Conservation (phyloP, 2,329 filamentous ascomycete species). For the Corynespora cassiicola region DNA sequence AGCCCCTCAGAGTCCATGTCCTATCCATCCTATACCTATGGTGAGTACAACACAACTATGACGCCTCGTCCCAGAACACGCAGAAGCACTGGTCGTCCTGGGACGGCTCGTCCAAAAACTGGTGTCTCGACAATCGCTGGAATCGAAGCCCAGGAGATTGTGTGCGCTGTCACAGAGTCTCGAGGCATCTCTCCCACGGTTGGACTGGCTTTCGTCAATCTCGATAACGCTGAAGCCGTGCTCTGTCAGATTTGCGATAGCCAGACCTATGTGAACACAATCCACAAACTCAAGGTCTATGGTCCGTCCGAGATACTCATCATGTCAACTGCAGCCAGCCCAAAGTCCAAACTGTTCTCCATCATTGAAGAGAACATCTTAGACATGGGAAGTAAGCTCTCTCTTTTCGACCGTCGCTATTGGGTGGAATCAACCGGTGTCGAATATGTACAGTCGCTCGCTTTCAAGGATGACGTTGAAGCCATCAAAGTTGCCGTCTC, state of each 20-base stretch:
- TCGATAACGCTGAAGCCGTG: constrained; percentile 82
- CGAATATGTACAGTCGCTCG: constrained; percentile 79
- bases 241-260: constrained; percentile 93
- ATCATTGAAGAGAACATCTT: constrained; percentile 76
- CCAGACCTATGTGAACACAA: constrained; percentile 86
- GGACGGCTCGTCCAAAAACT: constrained; percentile 59
- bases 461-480: constrained; percentile 80
- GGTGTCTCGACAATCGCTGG: constrained; percentile 64
- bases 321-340: constrained; percentile 72
- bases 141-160: constrained; percentile 69
- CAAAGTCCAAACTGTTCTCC: constrained; percentile 74
- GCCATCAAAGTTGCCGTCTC: constrained; percentile 79
- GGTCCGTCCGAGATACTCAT: constrained; percentile 82
- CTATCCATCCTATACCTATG: constrained; percentile 41
- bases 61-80: constrained; percentile 42
- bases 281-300: constrained; percentile 85
- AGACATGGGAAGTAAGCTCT: constrained; percentile 63
- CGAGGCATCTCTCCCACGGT: constrained; percentile 86
- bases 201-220: constrained; percentile 85
- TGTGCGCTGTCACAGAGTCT: constrained; percentile 90
- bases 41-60: constrained; percentile 43
- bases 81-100: constrained; percentile 43
- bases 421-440: constrained; percentile 83
- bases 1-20: constrained; percentile 39
- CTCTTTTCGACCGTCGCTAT: constrained; percentile 74